Percentiles rank a stretch among this genome's conserved stretches.
These are phyloP conservation scores for Pyricularia sp. DNA, from an alignment of 2,329 filamentous ascomycete genomes.

Conservation along the genomic window DNA sequence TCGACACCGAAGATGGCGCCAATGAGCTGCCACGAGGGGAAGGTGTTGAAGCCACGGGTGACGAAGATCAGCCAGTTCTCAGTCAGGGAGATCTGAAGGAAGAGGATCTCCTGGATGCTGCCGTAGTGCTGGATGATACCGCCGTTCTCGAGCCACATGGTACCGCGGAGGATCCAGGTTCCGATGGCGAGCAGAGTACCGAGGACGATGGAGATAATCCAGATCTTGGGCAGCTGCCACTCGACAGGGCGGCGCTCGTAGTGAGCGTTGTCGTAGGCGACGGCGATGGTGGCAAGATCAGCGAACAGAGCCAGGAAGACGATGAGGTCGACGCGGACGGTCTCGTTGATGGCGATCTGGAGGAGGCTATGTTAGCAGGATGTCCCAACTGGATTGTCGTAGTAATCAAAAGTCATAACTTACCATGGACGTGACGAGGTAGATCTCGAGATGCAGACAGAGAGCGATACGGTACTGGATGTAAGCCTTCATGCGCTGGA, in stretches of 20 bases:
- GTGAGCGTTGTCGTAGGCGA: conserved; percentile 72
- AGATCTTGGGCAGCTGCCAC: conserved; percentile 76
- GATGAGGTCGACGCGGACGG: conserved; percentile 61
- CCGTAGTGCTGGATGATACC: conserved; percentile 69
- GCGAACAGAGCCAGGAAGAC: conserved; percentile 75
- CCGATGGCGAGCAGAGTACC: conserved; percentile 58
- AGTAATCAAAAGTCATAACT: neutral
- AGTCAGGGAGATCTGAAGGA: conserved; percentile 63
- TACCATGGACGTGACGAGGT: conserved; percentile 40
- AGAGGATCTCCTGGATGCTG: conserved; percentile 64
- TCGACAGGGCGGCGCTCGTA: conserved; percentile 67
- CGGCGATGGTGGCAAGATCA: conserved; percentile 69
- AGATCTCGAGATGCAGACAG: conserved; percentile 66
- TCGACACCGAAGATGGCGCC: conserved; percentile 64
- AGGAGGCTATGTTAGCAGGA: neutral
- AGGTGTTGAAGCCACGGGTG: conserved; percentile 62
- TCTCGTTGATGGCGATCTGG: conserved; percentile 53
- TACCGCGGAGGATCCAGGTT: conserved; percentile 66
- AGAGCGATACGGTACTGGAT: conserved; percentile 71
- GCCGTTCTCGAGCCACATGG: conserved; percentile 59
- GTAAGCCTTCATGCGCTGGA: conserved; percentile 72
- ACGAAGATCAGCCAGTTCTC: conserved; percentile 77
- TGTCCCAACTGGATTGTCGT: neutral
- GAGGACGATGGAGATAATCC: conserved; percentile 63
- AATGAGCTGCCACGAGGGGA: conserved; percentile 66